These are phyloP conservation scores for Colletotrichum spaethianum DNA, from an alignment of 2,329 filamentous ascomycete genomes.

Conservation along the genomic window DNA sequence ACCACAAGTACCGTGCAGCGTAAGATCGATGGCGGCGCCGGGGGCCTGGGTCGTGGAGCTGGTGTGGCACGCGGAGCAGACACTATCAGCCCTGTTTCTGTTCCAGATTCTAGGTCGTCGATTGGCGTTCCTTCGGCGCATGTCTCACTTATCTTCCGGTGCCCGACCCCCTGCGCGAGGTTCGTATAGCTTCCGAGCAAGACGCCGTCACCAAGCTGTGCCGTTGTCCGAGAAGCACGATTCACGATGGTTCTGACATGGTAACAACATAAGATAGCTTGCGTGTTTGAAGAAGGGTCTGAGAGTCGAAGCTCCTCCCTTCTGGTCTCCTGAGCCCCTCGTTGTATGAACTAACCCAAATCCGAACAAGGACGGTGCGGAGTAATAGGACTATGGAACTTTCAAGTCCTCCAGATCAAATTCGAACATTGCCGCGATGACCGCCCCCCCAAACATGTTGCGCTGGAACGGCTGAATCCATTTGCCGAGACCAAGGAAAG, in stretches of 20 bases:
- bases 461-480: neutral
- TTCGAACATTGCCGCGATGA: neutral
- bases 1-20: slow-evolving; percentile 23
- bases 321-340: neutral
- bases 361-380: neutral
- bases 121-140: slow-evolving; percentile 27
- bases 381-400: neutral
- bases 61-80: slow-evolving; percentile 13
- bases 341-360: neutral
- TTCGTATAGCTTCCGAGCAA: neutral
- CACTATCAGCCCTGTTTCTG: slow-evolving; percentile 36
- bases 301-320: neutral
- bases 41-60: slow-evolving; percentile 25
- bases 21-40: slow-evolving; percentile 32
- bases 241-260: neutral
- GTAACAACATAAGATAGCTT: neutral
- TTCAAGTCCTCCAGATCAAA: neutral
- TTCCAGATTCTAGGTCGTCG: slow-evolving; percentile 7
- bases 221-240: neutral
- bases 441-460: neutral
- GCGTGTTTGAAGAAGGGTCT: neutral
- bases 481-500: neutral
- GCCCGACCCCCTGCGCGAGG: neutral
- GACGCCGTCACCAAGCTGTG: neutral
- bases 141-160: slow-evolving; percentile 27